Conservation (phyloP, 1,284 basidiomycete species). For the Papiliotrema nemorosa region DNA sequence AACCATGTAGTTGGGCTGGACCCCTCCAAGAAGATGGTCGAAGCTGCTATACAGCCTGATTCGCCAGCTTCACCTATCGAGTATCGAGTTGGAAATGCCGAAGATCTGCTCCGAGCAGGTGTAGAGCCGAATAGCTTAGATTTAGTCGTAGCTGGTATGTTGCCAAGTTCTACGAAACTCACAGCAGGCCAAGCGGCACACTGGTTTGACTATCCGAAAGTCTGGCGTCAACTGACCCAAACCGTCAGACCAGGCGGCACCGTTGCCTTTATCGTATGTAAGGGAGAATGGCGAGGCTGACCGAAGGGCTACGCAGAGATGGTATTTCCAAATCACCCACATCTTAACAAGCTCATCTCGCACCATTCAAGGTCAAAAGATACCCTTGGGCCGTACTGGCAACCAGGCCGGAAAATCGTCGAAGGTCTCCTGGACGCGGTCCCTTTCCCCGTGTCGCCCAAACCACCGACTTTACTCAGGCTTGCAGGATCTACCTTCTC, state of each 20-base stretch:
- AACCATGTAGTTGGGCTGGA: constrained; percentile 65
- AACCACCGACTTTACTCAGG: constrained; percentile 54
- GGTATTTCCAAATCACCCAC: constrained; percentile 61
- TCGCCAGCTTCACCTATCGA: constrained; percentile 43
- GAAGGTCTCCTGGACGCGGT: constrained; percentile 67
- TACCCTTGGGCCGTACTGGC: constrained; percentile 72
- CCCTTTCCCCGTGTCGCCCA: constrained; percentile 56
- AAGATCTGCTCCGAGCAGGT: constrained; percentile 24
- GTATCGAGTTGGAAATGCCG: constrained; percentile 48
- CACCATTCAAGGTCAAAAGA: constrained; percentile 27
- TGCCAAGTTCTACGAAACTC: background rate
- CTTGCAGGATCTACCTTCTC: constrained; percentile 48
- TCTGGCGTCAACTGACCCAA: constrained; percentile 67
- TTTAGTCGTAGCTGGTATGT: constrained; percentile 66
- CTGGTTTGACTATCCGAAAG: constrained; percentile 73
- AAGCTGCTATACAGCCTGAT: constrained; percentile 53
- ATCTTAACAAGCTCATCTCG: constrained; percentile 59
- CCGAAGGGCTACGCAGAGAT: constrained; percentile 73
- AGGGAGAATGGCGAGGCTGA: background rate
- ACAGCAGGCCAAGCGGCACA: constrained; percentile 72
- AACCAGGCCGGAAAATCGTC: constrained; percentile 72
- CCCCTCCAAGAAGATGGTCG: constrained; percentile 69
- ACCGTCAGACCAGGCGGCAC: constrained; percentile 66
- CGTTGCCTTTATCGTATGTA: constrained; percentile 68
- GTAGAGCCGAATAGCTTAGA: constrained; percentile 63